Base-by-base conservation (phyloP, 2,329 filamentous ascomycete species). In the Penicillium sp. region DNA sequence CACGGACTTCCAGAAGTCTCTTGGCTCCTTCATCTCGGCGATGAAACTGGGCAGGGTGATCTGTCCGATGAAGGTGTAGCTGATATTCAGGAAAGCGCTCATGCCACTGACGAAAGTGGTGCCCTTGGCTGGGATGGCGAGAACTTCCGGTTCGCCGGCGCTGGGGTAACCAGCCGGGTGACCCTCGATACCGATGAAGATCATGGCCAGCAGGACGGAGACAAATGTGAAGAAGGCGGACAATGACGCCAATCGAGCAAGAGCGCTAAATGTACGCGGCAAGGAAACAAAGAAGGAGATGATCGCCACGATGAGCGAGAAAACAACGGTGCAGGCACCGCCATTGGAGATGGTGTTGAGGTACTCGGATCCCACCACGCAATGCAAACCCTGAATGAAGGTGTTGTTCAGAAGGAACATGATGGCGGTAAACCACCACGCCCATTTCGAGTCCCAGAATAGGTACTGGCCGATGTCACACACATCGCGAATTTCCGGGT, bases 381-480 rank as follows among this genome's bases (percentile, higher is more conserved):
- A 90, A 71, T 96, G 92, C 48, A 96, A 82, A 43, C 85, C 89
- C 82, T 88, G 88, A 65, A 96, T 95, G 73, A 95, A 95, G 16
- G 91, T 96, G 73, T 96, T 97, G 82, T 97, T 97, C 61, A 96
- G 75, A 46, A 96, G 78, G 74, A 97, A 97, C 90, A 96, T 96
- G 72, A 91, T 78, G 1, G 91, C 92, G 1, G 86, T 88, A 54
- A 82, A 77, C 67, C 80, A 87, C 79, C 85, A 88, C 2, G 82
- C 86, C 84, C 88, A 90, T 58, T 84, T 86, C 73, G 90, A 87
- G 63, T 89, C 88, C 87, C 89, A 96, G 76, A 96, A 96, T 22
- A 97, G 84, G 83, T 93, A 93, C 74, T 96, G 91, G n/a, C 92
- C 93, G 70, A 97, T 90, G 71, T 97, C 93, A 71, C 92, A 96